Evolutionary conservation across 106 monocot species (phyloP).

Genomic region (Xerophyta viscosa): DNA sequence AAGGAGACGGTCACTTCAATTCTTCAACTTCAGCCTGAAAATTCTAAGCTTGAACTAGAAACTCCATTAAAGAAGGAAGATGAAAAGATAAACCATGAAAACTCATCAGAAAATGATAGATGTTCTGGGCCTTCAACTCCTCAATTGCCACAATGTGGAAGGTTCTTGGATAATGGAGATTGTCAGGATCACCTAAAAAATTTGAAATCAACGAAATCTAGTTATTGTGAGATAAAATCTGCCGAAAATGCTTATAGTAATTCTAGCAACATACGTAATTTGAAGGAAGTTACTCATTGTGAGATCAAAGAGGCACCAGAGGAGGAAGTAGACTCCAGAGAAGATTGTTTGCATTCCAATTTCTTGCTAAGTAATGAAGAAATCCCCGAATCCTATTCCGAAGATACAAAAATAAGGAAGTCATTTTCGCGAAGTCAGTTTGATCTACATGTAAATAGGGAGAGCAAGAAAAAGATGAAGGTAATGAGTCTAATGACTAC

Average conservation of each 20-base stretch:
- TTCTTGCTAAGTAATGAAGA: slow-evolving; percentile 6
- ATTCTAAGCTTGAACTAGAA: slow-evolving; percentile 8
- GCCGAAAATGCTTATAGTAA: slow-evolving; percentile 38
- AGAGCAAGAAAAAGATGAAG: slow-evolving; percentile 51
- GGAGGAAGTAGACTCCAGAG: slow-evolving; percentile 32
- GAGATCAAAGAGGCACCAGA: slow-evolving; percentile 7
- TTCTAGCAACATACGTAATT: slow-evolving; percentile 7
- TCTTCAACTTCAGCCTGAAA: slow-evolving; percentile 30
- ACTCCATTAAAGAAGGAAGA: slow-evolving; percentile 1
- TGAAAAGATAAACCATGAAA: neutral
- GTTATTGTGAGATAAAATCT: slow-evolving; percentile 29
- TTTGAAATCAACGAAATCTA: slow-evolving; percentile 1
- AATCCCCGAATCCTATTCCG: slow-evolving; percentile 1
- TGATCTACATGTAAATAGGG: slow-evolving; percentile 10
- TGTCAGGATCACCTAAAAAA: slow-evolving; percentile 12
- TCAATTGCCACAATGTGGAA: slow-evolving; percentile 25
- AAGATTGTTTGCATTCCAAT: neutral
- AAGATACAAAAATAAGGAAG: slow-evolving; percentile 29
- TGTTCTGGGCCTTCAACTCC: slow-evolving; percentile 58
- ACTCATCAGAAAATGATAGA: slow-evolving; percentile 14
- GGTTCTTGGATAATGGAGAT: slow-evolving; percentile 18
- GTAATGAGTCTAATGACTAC: slow-evolving; percentile 4
- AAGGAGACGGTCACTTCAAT: slow-evolving; percentile 64
- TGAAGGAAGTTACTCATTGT: slow-evolving; percentile 8
- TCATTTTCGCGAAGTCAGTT: slow-evolving; percentile 1